Evolutionary conservation across 2,329 filamentous ascomycete genomes (phyloP).

Genomic region (Colletotrichum cordylinicola): DNA sequence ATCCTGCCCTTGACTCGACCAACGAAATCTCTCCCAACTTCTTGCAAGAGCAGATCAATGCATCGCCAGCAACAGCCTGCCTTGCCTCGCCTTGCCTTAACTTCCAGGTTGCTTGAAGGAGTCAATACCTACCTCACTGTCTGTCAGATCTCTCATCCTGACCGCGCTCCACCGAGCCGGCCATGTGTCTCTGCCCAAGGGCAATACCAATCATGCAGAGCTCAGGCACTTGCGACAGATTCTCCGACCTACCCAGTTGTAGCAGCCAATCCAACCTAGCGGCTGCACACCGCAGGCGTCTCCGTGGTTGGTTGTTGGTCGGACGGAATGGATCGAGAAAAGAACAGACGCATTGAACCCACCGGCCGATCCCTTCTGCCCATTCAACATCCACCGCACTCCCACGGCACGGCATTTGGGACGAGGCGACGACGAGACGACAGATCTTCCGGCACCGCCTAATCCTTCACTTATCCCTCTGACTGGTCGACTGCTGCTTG

Average conservation of each 20-base stretch:
- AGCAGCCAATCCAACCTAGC: background rate
- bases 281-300: background rate
- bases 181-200: slow-evolving; percentile 19
- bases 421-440: background rate
- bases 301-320: background rate
- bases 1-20: background rate
- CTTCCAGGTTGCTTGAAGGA: background rate
- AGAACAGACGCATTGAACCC: background rate
- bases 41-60: background rate
- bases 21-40: background rate
- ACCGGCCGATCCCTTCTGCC: background rate
- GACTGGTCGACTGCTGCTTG: background rate
- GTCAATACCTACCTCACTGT: background rate
- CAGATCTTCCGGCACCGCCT: background rate
- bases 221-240: slow-evolving; percentile 10
- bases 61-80: background rate
- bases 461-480: background rate
- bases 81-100: background rate
- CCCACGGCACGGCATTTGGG: background rate
- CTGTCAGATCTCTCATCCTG: background rate
- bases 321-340: background rate
- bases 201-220: background rate
- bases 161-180: background rate
- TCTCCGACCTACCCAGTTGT: background rate
- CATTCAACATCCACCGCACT: background rate